These are phyloP conservation scores for Boletus pseudo-olivaceus DNA, from an alignment of 768 basidiomycete genomes.

Conservation along the genomic window DNA sequence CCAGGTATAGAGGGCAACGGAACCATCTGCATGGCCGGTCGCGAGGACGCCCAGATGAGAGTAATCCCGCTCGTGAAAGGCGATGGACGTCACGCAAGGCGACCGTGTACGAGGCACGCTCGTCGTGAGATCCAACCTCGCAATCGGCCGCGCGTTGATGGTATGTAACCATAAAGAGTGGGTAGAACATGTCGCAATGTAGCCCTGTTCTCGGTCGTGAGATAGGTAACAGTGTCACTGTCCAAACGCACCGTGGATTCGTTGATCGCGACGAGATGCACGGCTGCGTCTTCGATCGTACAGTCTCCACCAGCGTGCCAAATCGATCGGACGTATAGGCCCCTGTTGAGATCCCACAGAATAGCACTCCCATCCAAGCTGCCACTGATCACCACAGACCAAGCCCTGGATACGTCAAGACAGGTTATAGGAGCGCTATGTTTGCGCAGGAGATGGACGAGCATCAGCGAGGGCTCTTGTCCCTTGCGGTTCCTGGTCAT, in stretches of 20 bases:
- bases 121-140: constrained; percentile 56
- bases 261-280: constrained; percentile 74
- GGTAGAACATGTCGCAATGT: constrained; percentile 80
- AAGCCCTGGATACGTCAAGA: constrained; percentile 70
- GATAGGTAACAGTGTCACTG: background rate
- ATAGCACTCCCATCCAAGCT: constrained; percentile 84
- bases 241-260: constrained; percentile 71
- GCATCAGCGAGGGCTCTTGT: constrained; percentile 31
- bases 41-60: constrained; percentile 76
- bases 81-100: constrained; percentile 66
- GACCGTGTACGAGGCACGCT: constrained; percentile 40
- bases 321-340: constrained; percentile 75
- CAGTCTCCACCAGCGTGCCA: constrained; percentile 50
- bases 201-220: constrained; percentile 53
- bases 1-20: constrained; percentile 81
- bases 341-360: constrained; percentile 87
- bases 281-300: constrained; percentile 34
- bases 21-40: constrained; percentile 71
- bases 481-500: constrained; percentile 17
- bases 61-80: constrained; percentile 89
- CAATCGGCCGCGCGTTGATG: constrained; percentile 79
- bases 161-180: constrained; percentile 75
- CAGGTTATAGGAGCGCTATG: constrained; percentile 68
- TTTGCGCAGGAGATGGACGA: constrained; percentile 77
- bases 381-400: constrained; percentile 83